A percentile compares a stretch with the other conserved stretches of the same genome.
These are phyloP conservation scores for Trichomonascaceae sp. DNA, from an alignment of 1,139 yeast genomes.

Conservation along the genomic window DNA sequence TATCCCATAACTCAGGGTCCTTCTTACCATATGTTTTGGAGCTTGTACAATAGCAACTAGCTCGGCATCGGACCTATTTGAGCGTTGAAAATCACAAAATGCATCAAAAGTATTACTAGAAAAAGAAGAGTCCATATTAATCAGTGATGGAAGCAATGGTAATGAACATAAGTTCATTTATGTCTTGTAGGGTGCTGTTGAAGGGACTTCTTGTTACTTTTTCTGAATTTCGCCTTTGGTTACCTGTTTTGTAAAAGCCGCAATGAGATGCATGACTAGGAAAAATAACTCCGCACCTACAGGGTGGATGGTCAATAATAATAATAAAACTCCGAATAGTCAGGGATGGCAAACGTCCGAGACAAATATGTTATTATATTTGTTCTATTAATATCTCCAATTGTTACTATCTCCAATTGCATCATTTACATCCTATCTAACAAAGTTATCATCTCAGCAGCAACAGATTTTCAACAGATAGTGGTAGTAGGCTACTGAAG, in stretches of 20 bases:
- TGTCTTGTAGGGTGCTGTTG: conserved; percentile 4
- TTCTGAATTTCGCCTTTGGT: background rate
- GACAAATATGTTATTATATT: too few relatives aligned
- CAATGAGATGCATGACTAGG: background rate
- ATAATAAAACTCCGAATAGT: too few relatives aligned
- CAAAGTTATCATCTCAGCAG: background rate
- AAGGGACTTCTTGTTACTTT: too few relatives aligned
- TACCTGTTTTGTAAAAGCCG: background rate
- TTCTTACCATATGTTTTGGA: conserved; percentile 22
- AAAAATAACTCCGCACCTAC: background rate
- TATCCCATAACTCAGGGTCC: conserved; percentile 30
- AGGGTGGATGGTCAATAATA: too few relatives aligned
- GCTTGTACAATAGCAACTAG: conserved; percentile 18
- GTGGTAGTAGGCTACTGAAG: too few relatives aligned
- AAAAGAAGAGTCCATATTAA: conserved; percentile 2
- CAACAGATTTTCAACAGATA: background rate
- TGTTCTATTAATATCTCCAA: too few relatives aligned
- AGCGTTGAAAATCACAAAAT: conserved; percentile 19
- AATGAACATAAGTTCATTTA: conserved; percentile 7
- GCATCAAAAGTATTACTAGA: conserved; percentile 19
- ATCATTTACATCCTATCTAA: background rate
- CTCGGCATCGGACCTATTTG: conserved; percentile 20
- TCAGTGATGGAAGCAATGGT: background rate
- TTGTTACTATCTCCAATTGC: too few relatives aligned
- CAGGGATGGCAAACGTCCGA: too few relatives aligned